Conservation (phyloP, 1,284 basidiomycete species). For the Vanrija pseudolonga region DNA sequence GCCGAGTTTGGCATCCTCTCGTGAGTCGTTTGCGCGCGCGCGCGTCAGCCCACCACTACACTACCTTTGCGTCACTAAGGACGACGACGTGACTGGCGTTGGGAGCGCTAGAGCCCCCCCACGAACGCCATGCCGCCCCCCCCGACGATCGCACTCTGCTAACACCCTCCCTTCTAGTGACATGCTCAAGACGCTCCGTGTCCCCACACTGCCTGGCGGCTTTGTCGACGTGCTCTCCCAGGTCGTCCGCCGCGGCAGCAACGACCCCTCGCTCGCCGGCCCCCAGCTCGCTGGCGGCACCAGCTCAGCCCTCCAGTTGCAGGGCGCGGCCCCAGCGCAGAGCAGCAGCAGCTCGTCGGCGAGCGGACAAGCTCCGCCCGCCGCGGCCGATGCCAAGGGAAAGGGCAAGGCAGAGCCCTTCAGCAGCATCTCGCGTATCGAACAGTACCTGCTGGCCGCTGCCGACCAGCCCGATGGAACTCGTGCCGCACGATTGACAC, state of each 20-base stretch:
- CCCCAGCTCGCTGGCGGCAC: too few relatives aligned
- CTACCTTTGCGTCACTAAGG: not conserved
- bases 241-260: conserved; percentile 11
- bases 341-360: not conserved
- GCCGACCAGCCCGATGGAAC: conserved; percentile 92
- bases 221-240: conserved; percentile 41
- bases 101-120: not conserved
- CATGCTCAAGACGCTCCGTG: conserved; percentile 45
- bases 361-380: not conserved
- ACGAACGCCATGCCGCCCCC: conserved; percentile 16
- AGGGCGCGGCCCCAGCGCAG: too few relatives aligned
- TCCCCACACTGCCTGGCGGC: conserved; percentile 43
- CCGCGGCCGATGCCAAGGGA: conserved; percentile 4
- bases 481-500: conserved; percentile 80
- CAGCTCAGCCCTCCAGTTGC: too few relatives aligned
- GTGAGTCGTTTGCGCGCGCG: conserved; percentile 1
- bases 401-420: conserved; percentile 18
- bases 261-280: not conserved
- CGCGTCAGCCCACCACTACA: not conserved
- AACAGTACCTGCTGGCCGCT: conserved; percentile 79
- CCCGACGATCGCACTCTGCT: conserved; percentile 1
- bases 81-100: not conserved
- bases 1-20: conserved; percentile 21
- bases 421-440: conserved; percentile 18
- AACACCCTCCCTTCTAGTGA: conserved; percentile 29